Percentiles rank a stretch among this genome's conserved stretches.
Evolutionary conservation across 495 filamentous ascomycete genomes (phyloP).

Genomic region (Daldinia caldariorum): DNA sequence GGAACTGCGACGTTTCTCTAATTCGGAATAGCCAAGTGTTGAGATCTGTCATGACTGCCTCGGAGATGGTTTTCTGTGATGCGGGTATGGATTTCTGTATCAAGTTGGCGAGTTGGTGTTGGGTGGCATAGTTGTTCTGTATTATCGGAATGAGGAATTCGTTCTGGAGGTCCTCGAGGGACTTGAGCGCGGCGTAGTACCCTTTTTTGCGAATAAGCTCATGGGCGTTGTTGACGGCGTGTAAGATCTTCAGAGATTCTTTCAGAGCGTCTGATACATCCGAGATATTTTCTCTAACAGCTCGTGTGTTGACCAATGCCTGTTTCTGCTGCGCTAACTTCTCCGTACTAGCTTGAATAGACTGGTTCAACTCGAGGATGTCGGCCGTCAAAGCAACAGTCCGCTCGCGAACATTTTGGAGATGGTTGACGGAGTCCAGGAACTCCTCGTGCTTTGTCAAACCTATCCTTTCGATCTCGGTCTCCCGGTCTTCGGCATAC

Average conservation of each 20-base stretch:
- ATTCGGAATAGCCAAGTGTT: conserved; percentile 99
- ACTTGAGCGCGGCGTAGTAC: conserved; percentile 93
- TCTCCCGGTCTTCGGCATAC: conserved; percentile 85
- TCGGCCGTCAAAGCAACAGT: conserved; percentile 88
- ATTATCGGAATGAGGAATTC: conserved; percentile 77
- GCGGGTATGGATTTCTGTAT: conserved; percentile 95
- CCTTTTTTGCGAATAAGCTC: conserved; percentile 90
- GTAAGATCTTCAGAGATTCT: conserved; percentile 90
- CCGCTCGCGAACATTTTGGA: conserved; percentile 88
- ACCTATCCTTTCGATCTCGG: conserved; percentile 93
- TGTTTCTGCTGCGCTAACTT: conserved; percentile 95
- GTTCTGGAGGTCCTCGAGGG: conserved; percentile 94
- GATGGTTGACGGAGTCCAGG: conserved; percentile 87
- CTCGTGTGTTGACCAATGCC: conserved; percentile 86
- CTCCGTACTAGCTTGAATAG: conserved; percentile 95
- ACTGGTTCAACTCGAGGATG: conserved; percentile 90
- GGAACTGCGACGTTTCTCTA: conserved; percentile 91
- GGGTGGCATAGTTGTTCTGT: conserved; percentile 80
- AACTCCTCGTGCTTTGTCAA: conserved; percentile 97
- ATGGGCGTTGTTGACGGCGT: conserved; percentile 92
- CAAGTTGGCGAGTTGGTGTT: conserved; percentile 94
- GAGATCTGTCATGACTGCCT: conserved; percentile 95
- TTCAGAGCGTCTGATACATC: conserved; percentile 89
- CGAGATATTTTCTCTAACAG: conserved; percentile 94
- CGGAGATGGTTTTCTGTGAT: conserved; percentile 90